Evolutionary conservation across 768 basidiomycete species (phyloP).

Genomic region (Mycena sanguinolenta): DNA sequence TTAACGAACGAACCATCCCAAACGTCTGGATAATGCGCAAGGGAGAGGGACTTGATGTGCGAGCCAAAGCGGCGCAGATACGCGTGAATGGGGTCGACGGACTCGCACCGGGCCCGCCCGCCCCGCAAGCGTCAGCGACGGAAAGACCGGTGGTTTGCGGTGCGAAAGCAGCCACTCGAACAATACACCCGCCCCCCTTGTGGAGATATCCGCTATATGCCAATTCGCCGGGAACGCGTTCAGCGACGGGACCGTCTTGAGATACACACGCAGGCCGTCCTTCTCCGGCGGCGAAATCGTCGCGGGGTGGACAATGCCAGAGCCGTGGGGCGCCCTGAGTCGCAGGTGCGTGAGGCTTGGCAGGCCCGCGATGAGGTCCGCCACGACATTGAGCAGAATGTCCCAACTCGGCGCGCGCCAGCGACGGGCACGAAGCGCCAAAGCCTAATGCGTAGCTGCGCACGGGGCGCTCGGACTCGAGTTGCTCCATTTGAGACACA

Average conservation of each 20-base stretch:
- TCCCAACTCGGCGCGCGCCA: background rate
- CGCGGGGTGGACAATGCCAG: background rate
- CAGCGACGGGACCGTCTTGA: background rate
- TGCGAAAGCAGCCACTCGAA: background rate
- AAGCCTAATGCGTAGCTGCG: background rate
- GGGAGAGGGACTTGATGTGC: background rate
- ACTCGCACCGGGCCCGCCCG: background rate
- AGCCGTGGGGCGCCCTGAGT: background rate
- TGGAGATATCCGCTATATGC: slow-evolving; percentile 2
- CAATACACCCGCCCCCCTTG: no score
- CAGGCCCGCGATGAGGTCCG: background rate
- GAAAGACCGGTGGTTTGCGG: background rate
- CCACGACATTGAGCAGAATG: background rate
- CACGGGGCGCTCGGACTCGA: background rate
- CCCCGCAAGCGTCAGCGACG: background rate
- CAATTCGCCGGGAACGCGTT: background rate
- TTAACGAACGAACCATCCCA: no score
- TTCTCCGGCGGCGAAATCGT: background rate
- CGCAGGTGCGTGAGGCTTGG: slow-evolving; percentile 8
- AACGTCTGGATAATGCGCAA: background rate
- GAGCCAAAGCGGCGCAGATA: background rate
- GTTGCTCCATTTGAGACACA: no score
- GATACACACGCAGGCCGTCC: background rate
- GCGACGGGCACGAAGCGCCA: background rate
- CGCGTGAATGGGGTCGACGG: background rate